Percentiles rank a stretch among this genome's conserved stretches.
Evolutionary conservation across 768 basidiomycete genomes (phyloP).

Genomic region (Lactarius psammicola): DNA sequence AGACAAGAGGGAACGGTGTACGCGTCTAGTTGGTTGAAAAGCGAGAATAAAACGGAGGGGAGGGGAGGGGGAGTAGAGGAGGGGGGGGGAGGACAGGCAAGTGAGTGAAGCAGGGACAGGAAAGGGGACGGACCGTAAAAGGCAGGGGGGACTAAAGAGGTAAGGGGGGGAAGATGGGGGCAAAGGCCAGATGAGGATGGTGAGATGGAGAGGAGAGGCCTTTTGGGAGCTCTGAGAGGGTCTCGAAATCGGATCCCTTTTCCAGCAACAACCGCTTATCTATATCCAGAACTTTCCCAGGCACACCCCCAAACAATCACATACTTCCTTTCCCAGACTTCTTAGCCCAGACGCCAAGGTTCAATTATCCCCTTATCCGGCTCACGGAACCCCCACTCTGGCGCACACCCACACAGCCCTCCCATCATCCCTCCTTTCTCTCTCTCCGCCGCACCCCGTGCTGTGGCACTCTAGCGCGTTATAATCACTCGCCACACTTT

Average conservation of each 20-base stretch:
- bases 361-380: constrained; percentile 29
- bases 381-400: constrained; percentile 6
- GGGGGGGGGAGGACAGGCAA: not conserved
- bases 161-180: constrained; percentile 29
- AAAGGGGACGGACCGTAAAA: constrained; percentile 29
- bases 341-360: constrained; percentile 28
- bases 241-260: constrained; percentile 31
- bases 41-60: not conserved
- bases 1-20: not conserved
- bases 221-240: constrained; percentile 29
- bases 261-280: constrained; percentile 32
- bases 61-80: not conserved
- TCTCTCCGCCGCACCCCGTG: constrained; percentile 17
- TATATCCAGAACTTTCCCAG: constrained; percentile 33
- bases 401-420: constrained; percentile 7
- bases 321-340: constrained; percentile 29
- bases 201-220: constrained; percentile 26
- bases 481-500: too few species aligned
- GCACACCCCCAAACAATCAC: constrained; percentile 29
- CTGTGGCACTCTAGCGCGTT: constrained; percentile 26
- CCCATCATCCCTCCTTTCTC: too few species aligned
- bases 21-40: not conserved
- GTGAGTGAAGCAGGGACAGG: constrained; percentile 4
- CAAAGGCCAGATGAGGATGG: constrained; percentile 25
- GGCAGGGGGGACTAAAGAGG: constrained; percentile 32